A percentile compares a stretch with the other conserved stretches of the same genome.
phyloP scores from a whole-genome alignment of 371 early-diverging fungal species.

The Actinomortierella wolfii region DNA sequence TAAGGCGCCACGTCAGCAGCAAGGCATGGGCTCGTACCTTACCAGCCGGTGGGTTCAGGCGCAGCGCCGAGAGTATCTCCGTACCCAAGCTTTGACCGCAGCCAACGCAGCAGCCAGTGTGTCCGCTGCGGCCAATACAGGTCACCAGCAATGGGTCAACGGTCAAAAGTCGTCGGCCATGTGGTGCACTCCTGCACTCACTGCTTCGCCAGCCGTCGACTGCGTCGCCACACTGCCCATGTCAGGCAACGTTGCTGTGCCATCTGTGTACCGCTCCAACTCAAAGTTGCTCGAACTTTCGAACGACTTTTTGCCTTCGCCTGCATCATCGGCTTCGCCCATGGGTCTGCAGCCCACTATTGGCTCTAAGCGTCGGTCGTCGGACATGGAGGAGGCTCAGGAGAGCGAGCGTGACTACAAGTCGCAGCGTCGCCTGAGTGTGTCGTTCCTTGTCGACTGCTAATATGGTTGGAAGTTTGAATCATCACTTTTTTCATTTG shows the following conservation, averaged over 20 bases:
- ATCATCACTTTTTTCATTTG: conserved; percentile 1
- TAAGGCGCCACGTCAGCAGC: conserved; percentile 31
- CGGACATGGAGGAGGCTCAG: conserved; percentile 8
- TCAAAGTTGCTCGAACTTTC: too few relatives aligned
- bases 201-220: too few relatives aligned
- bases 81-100: conserved; percentile 29
- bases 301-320: conserved; percentile 26
- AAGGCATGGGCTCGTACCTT: conserved; percentile 41
- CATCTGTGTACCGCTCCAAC: too few relatives aligned
- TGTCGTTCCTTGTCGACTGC: conserved; percentile 42
- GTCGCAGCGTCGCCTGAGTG: conserved; percentile 35
- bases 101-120: background rate
- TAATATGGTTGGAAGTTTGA: conserved; percentile 1
- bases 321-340: conserved; percentile 25
- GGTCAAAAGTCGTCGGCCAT: too few relatives aligned
- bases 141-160: background rate
- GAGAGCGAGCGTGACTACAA: conserved; percentile 14
- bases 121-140: background rate
- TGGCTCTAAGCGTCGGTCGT: conserved; percentile 32
- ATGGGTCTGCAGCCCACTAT: conserved; percentile 7
- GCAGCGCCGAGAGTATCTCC: conserved; percentile 34
- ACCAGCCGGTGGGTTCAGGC: conserved; percentile 44
- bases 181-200: too few relatives aligned
- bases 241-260: too few relatives aligned
- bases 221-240: too few relatives aligned